Percentiles rank a stretch among this genome's conserved stretches.
phyloP scores from a whole-genome alignment of 2,329 filamentous ascomycete genomes.

The Fonsecaea pugnacius region DNA sequence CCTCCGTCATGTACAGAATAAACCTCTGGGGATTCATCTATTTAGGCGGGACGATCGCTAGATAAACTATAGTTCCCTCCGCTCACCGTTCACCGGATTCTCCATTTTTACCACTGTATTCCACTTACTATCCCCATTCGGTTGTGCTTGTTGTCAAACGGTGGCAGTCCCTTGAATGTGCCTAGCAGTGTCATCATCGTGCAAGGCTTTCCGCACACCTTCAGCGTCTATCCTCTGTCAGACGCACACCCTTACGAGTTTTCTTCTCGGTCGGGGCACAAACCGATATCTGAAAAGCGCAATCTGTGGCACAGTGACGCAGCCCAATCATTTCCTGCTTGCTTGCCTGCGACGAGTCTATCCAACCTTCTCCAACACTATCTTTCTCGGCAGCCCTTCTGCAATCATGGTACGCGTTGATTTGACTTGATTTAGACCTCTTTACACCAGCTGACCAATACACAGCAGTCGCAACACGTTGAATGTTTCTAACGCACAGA shows the following conservation, averaged over 20 bases:
- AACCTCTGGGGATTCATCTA: not conserved
- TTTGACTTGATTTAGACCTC: not conserved
- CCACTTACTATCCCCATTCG: constrained; percentile 3
- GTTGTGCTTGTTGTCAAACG: not conserved
- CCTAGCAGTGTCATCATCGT: not conserved
- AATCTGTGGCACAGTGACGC: not conserved
- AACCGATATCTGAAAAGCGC: not conserved
- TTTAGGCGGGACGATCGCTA: not conserved
- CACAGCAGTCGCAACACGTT: not conserved
- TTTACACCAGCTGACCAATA: not conserved
- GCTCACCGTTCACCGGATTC: not conserved
- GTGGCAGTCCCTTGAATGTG: not conserved
- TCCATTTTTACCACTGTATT: not conserved
- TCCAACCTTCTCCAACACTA: not conserved
- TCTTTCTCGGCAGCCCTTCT: not conserved
- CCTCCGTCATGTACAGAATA: not conserved
- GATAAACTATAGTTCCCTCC: not conserved
- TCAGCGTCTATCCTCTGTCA: not conserved
- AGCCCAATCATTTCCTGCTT: not conserved
- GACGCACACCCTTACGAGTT: not conserved
- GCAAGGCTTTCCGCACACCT: not conserved
- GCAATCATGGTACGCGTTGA: not conserved
- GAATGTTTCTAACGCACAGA: not conserved
- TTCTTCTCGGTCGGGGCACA: not conserved
- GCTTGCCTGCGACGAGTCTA: not conserved